Conservation (phyloP, 129 eudicot species). For the Saussurea involucrata region DNA sequence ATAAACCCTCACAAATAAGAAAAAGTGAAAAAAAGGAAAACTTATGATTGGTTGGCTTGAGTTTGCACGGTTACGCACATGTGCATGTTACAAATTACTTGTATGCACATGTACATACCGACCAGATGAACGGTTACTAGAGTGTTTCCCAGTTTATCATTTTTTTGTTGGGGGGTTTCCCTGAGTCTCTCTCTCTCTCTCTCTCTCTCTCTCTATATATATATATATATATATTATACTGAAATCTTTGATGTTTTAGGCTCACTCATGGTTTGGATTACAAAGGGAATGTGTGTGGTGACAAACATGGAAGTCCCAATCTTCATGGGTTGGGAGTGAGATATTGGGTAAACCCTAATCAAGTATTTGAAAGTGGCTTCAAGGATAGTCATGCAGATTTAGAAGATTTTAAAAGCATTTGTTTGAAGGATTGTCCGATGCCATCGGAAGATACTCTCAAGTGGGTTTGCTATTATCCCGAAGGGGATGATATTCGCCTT, state of each 20-base stretch:
- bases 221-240: neutral
- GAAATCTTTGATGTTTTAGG: conserved; percentile 43
- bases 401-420: conserved; percentile 68
- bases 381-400: conserved; percentile 59
- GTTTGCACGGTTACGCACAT: too few relatives aligned
- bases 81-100: too few relatives aligned
- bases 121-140: too few relatives aligned
- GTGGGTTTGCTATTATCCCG: conserved; percentile 97
- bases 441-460: conserved; percentile 80
- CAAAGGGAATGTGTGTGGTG: conserved; percentile 95
- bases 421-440: conserved; percentile 84
- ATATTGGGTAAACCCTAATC: conserved; percentile 92
- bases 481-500: conserved; percentile 69
- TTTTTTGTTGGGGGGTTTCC: too few relatives aligned
- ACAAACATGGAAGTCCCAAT: conserved; percentile 60
- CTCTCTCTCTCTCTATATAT: too few relatives aligned
- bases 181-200: too few relatives aligned
- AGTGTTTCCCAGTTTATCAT: too few relatives aligned
- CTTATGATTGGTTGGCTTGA: too few relatives aligned
- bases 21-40: too few relatives aligned
- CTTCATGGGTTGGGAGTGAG: conserved; percentile 77
- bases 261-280: conserved; percentile 82
- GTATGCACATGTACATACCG: too few relatives aligned
- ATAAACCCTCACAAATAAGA: too few relatives aligned
- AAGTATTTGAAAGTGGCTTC: conserved; percentile 77